phyloP scores from a whole-genome alignment of 2,329 filamentous ascomycete species.

The Apiospora phragmitis region DNA sequence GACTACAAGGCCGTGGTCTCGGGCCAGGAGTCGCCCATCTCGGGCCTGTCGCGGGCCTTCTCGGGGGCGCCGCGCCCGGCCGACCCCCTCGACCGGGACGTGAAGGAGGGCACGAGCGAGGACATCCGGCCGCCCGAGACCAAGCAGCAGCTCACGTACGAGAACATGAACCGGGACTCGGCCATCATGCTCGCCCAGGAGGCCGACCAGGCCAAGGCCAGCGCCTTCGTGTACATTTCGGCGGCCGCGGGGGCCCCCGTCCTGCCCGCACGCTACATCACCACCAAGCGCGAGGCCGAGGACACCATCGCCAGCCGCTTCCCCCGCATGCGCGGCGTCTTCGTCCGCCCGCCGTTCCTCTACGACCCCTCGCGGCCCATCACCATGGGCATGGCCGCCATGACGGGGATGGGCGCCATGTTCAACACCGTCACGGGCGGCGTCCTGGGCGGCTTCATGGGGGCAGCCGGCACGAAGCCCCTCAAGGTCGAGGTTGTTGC shows the following conservation, averaged over 20 bases:
- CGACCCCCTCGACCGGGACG: slow-evolving; percentile 66
- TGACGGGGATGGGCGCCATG: slow-evolving; percentile 71
- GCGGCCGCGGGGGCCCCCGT: slow-evolving; percentile 84
- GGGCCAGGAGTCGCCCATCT: slow-evolving; percentile 78
- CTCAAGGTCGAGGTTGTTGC: slow-evolving; percentile 85
- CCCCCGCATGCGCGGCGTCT: slow-evolving; percentile 74
- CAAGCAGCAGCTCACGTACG: slow-evolving; percentile 84
- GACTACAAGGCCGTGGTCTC: slow-evolving; percentile 94
- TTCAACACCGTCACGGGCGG: slow-evolving; percentile 80
- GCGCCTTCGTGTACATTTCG: slow-evolving; percentile 83
- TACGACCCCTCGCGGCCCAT: slow-evolving; percentile 82
- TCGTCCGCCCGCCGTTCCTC: slow-evolving; percentile 83
- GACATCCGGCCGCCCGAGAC: slow-evolving; percentile 65
- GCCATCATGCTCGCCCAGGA: slow-evolving; percentile 83
- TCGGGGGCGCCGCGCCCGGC: slow-evolving; percentile 55
- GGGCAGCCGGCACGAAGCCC: slow-evolving; percentile 81
- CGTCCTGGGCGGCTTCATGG: slow-evolving; percentile 74
- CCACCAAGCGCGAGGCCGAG: slow-evolving; percentile 90
- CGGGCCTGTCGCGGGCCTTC: slow-evolving; percentile 79
- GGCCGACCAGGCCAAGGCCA: slow-evolving; percentile 62
- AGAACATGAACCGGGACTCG: slow-evolving; percentile 93
- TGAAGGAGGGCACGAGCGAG: slow-evolving; percentile 39
- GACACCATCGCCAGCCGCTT: slow-evolving; percentile 71
- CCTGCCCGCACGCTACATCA: slow-evolving; percentile 82
- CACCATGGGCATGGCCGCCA: slow-evolving; percentile 81